Percentiles rank a stretch among this genome's conserved stretches.
phyloP scores from a whole-genome alignment of 805 yeast genomes.

The Monosporozyma aerobia region DNA sequence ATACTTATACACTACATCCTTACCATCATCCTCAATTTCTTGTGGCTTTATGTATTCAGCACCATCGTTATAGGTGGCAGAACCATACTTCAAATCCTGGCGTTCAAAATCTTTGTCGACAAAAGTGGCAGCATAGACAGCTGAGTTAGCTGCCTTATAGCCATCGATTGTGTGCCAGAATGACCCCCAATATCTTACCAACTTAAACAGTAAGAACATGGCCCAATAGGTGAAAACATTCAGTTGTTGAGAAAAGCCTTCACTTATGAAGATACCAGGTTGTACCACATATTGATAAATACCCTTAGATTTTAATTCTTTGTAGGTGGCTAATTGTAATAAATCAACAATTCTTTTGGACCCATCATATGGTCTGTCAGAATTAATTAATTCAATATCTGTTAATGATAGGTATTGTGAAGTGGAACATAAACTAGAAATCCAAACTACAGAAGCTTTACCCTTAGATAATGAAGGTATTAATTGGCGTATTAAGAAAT shows the following conservation, averaged over 20 bases:
- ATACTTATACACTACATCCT: slow-evolving; percentile 51
- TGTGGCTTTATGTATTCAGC: slow-evolving; percentile 47
- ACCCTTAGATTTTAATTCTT: slow-evolving; percentile 40
- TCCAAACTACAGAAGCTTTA: slow-evolving; percentile 71
- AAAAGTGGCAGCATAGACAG: slow-evolving; percentile 51
- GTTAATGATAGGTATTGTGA: slow-evolving; percentile 62
- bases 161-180: slow-evolving; percentile 85
- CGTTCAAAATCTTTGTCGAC: slow-evolving; percentile 35
- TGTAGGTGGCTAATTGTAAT: slow-evolving; percentile 63
- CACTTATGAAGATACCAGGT: slow-evolving; percentile 91
- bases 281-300: slow-evolving; percentile 73
- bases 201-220: slow-evolving; percentile 72
- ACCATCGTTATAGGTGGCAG: slow-evolving; percentile 61
- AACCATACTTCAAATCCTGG: slow-evolving; percentile 58
- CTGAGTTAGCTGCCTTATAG: slow-evolving; percentile 82
- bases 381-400: slow-evolving; percentile 61
- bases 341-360: slow-evolving; percentile 82
- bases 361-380: slow-evolving; percentile 75
- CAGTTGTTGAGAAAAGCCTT: slow-evolving; percentile 64
- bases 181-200: slow-evolving; percentile 75
- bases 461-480: slow-evolving; percentile 39
- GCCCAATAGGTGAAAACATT: slow-evolving; percentile 74
- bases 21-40: slow-evolving; percentile 55
- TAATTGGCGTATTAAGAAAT: slow-evolving; percentile 64
- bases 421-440: slow-evolving; percentile 72